Evolutionary conservation across 2,329 filamentous ascomycete genomes (phyloP), one percentile per base, ranked within the genome.

Genomic region (Fusarium zealandicum): DNA sequence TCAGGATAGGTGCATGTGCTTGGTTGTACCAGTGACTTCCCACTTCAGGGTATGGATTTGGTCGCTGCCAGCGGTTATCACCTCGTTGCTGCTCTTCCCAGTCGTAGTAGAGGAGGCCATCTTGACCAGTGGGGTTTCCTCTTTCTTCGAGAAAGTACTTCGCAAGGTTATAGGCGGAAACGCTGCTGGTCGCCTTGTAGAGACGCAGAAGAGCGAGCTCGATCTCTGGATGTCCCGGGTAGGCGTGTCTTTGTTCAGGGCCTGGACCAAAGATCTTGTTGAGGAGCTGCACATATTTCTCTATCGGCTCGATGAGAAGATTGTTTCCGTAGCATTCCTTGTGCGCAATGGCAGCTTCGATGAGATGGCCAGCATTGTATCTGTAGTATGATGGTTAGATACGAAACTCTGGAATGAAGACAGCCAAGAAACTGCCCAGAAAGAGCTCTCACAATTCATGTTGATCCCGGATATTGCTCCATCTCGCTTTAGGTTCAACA

Each of bases 191-290:
- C 16, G 45, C 5, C 8, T 51, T 40, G 25, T 37, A 51, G 4
- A 51, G 25, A 16, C 48, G 22, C 4, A 51, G 32, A 1, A 51
- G 27, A 4, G 40, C 48, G n/a, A 51, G 38, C 25, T 51, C 48
- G 2, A 51, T 32, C 10, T 51, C 48, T 31, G 44, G 39, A 12
- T 51, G 48, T 22, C 48, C 48, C 10, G 48, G 48, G 22, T 51
- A 51, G 4, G 40, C 48, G 12, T 22, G 39, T 7, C 38, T 51
- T n/a, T 51, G 44, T 4, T 32, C 39, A 3, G 31, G 11, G 8
- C 38, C 48, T 4, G 25, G n/a, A 4, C 48, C 48, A 10, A 51
- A 51, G 16, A 45, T 25, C 22, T 25, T 25, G 22, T 25, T 9
- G 4, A 25, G 22, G 22, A 25, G 22, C 7, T 25, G 22, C 22